A percentile compares a stretch with the other conserved stretches of the same genome.
phyloP scores from a whole-genome alignment of 108 stramenopile species.

The Cyclotella choctawhatcheeana region DNA sequence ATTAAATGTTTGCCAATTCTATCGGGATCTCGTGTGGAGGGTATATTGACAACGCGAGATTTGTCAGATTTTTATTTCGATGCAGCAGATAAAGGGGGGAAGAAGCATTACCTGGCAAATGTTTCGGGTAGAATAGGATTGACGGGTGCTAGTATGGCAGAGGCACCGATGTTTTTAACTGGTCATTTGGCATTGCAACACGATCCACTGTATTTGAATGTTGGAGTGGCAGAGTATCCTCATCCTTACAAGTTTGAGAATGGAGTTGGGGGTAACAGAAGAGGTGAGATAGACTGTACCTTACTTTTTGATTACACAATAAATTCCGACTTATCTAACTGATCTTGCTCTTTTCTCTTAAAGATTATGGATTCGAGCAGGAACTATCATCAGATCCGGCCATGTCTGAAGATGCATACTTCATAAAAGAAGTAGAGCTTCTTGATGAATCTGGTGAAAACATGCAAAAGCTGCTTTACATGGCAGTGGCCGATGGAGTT shows the following conservation, averaged over 20 bases:
- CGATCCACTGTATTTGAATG: conserved; percentile 75
- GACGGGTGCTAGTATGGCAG: conserved; percentile 81
- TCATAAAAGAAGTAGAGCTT: conserved; percentile 58
- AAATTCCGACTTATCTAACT: too few relatives aligned
- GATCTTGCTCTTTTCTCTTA: conserved; percentile 1
- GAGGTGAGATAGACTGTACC: conserved; percentile 72
- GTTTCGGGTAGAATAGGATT: conserved; percentile 91
- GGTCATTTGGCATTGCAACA: conserved; percentile 72
- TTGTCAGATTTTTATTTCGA: conserved; percentile 87
- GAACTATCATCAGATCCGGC: conserved; percentile 68
- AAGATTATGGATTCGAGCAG: conserved; percentile 66
- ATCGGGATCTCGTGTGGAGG: conserved; percentile 80
- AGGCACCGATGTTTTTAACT: conserved; percentile 74
- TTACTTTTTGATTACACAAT: background rate
- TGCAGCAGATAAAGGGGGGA: conserved; percentile 88
- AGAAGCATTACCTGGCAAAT: conserved; percentile 88
- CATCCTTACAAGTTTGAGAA: conserved; percentile 91
- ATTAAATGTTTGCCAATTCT: conserved; percentile 94
- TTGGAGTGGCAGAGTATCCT: conserved; percentile 85
- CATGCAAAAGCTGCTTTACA: conserved; percentile 75
- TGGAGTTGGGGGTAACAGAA: conserved; percentile 68
- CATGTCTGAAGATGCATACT: conserved; percentile 92
- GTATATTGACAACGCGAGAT: conserved; percentile 89
- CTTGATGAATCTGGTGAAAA: conserved; percentile 69
- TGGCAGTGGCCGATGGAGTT: conserved; percentile 97